Percentiles rank a stretch among this genome's conserved stretches.
These are phyloP conservation scores for Mycena polygramma DNA, from an alignment of 768 basidiomycete species.

Conservation along the genomic window DNA sequence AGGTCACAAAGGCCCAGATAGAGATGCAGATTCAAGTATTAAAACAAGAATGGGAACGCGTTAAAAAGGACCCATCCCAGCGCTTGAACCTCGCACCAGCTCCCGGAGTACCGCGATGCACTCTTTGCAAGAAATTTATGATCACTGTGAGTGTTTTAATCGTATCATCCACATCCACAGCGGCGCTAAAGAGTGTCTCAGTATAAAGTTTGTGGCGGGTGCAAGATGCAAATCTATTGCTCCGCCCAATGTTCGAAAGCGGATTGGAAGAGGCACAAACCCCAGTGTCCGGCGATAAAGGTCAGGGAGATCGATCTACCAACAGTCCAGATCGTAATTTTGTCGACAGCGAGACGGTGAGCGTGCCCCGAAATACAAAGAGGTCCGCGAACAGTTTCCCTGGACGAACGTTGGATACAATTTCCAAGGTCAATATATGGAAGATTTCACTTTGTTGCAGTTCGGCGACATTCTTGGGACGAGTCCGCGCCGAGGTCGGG, in stretches of 20 bases:
- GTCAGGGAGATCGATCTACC: neutral
- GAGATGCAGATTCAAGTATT: neutral
- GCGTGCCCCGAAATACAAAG: slow-evolving; percentile 1
- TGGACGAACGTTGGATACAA: slow-evolving; percentile 25
- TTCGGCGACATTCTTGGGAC: slow-evolving; percentile 18
- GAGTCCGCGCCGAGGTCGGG: slow-evolving; percentile 12
- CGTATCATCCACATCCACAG: neutral
- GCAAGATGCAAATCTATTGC: slow-evolving; percentile 16
- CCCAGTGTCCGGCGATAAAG: slow-evolving; percentile 8
- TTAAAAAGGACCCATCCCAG: slow-evolving; percentile 8
- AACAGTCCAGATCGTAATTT: neutral
- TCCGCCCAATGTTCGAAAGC: slow-evolving; percentile 16
- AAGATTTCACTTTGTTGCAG: slow-evolving; percentile 1
- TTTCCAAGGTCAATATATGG: neutral
- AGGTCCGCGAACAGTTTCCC: slow-evolving; percentile 19
- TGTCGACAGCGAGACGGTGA: slow-evolving; percentile 20
- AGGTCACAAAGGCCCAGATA: neutral
- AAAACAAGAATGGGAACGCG: slow-evolving; percentile 19
- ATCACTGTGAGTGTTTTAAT: neutral
- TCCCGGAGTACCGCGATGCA: neutral
- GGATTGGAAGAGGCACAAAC: slow-evolving; percentile 21
- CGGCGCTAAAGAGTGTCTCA: neutral
- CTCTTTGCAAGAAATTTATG: neutral
- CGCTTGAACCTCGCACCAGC: neutral
- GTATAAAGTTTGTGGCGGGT: slow-evolving; percentile 23